A percentile compares a stretch with the other conserved stretches of the same genome.
Evolutionary conservation across 1,284 basidiomycete species (phyloP).

Genomic region (Puccinia triticina): DNA sequence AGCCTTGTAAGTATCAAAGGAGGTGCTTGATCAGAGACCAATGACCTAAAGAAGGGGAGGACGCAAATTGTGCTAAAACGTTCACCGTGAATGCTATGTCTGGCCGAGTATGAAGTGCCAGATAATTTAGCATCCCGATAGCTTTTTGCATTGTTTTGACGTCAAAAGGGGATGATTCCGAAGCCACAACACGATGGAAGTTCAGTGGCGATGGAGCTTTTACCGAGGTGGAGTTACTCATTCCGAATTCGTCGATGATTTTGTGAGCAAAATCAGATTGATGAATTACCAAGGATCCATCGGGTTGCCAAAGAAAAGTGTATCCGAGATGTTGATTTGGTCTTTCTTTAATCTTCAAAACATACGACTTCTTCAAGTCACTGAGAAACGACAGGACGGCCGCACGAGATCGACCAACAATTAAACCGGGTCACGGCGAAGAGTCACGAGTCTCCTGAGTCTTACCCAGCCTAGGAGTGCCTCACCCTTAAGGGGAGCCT

Average conservation of each 20-base stretch:
- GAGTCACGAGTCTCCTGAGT: too few relatives aligned
- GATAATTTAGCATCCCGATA: constrained; percentile 14
- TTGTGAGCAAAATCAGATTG: too few relatives aligned
- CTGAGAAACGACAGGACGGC: neutral
- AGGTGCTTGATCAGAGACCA: constrained; percentile 7
- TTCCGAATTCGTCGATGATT: too few relatives aligned
- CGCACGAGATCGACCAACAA: neutral
- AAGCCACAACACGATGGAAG: neutral
- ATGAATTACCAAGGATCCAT: neutral
- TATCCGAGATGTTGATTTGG: constrained; percentile 14
- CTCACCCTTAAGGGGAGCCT: too few relatives aligned
- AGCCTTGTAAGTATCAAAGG: neutral
- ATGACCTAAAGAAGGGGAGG: neutral
- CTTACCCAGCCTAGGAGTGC: too few relatives aligned
- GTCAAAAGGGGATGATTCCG: neutral
- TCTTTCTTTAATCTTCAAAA: too few relatives aligned
- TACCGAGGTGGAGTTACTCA: too few relatives aligned
- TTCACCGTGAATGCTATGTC: too few relatives aligned
- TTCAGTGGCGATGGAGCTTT: too few relatives aligned
- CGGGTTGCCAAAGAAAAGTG: neutral
- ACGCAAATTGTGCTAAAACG: neutral
- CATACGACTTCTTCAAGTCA: neutral
- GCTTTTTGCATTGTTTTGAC: neutral
- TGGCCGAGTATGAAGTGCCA: constrained; percentile 23
- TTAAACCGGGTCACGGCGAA: neutral